Conservation (phyloP, 108 stramenopile species). For the Skeletonema potamos region DNA sequence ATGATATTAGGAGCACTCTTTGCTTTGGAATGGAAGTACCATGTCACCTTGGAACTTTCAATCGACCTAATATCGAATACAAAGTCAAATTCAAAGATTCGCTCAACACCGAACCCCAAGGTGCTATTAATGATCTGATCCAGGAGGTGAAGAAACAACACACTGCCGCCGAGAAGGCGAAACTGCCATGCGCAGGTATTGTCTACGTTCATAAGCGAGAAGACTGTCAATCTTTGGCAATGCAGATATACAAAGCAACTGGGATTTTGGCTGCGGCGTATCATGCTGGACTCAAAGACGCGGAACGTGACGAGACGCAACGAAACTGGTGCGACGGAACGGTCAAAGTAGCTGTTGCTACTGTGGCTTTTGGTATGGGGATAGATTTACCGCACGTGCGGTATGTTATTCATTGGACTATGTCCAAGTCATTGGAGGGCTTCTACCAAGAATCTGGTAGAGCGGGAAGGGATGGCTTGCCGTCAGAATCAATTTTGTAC, state of each 20-base stretch:
- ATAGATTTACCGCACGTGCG: conserved; percentile 87
- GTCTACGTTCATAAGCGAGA: conserved; percentile 94
- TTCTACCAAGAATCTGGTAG: conserved; percentile 91
- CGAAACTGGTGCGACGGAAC: conserved; percentile 60
- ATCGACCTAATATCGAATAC: conserved; percentile 93
- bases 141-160: conserved; percentile 62
- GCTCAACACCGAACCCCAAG: conserved; percentile 25
- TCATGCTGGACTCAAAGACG: conserved; percentile 72
- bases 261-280: conserved; percentile 49
- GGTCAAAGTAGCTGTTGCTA: conserved; percentile 73
- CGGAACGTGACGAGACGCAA: conserved; percentile 56
- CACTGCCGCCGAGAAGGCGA: conserved; percentile 23
- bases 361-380: conserved; percentile 95
- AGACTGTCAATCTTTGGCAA: conserved; percentile 59
- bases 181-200: conserved; percentile 77
- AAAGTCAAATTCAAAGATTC: conserved; percentile 70
- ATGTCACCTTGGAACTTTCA: conserved; percentile 74
- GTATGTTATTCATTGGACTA: conserved; percentile 87
- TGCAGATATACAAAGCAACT: conserved; percentile 25
- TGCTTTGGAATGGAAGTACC: conserved; percentile 40
- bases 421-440: conserved; percentile 85
- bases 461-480: conserved; percentile 85
- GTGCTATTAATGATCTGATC: conserved; percentile 58
- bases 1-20: conserved; percentile 75
- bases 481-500: conserved; percentile 77